phyloP scores from a whole-genome alignment of 1,284 basidiomycete species.

The Cryptococcus sp. region DNA sequence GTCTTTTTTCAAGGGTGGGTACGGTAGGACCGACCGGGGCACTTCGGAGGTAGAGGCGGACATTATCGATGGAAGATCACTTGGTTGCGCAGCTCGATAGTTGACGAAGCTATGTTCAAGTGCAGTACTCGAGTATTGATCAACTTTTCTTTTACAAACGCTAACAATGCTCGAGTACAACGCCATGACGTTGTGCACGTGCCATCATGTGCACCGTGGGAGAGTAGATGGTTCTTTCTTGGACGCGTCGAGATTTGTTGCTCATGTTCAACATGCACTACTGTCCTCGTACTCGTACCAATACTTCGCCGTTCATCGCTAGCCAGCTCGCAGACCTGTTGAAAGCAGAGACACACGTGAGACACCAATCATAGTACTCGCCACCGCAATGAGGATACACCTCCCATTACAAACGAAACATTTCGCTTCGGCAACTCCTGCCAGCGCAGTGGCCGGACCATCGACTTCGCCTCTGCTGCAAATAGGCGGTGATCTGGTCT shows the following conservation, averaged over 20 bases:
- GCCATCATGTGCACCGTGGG: no score
- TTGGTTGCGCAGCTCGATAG: no score
- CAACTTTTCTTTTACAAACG: no score
- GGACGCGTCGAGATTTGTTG: no score
- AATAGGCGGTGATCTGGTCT: slow-evolving; percentile 47
- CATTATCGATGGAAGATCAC: slow-evolving; percentile 11
- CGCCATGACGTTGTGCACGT: no score
- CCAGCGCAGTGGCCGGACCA: slow-evolving; percentile 14
- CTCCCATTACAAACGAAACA: slow-evolving; percentile 46
- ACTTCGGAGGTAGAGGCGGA: slow-evolving; percentile 10
- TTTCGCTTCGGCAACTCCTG: slow-evolving; percentile 17
- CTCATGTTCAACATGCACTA: no score
- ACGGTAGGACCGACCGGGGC: slow-evolving; percentile 59
- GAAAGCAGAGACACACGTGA: not conserved
- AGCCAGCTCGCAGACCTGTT: not conserved
- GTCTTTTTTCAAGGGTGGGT: slow-evolving; percentile 73
- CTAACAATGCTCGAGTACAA: no score
- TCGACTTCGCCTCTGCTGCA: slow-evolving; percentile 37
- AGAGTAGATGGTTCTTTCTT: no score
- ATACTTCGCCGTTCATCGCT: no score
- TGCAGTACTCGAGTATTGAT: no score
- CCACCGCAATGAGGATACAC: slow-evolving; percentile 49
- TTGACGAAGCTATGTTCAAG: no score
- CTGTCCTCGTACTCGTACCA: no score
- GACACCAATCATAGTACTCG: not conserved